These are phyloP conservation scores for Podaxis carcinomalis DNA, from an alignment of 768 basidiomycete genomes.

Conservation along the genomic window DNA sequence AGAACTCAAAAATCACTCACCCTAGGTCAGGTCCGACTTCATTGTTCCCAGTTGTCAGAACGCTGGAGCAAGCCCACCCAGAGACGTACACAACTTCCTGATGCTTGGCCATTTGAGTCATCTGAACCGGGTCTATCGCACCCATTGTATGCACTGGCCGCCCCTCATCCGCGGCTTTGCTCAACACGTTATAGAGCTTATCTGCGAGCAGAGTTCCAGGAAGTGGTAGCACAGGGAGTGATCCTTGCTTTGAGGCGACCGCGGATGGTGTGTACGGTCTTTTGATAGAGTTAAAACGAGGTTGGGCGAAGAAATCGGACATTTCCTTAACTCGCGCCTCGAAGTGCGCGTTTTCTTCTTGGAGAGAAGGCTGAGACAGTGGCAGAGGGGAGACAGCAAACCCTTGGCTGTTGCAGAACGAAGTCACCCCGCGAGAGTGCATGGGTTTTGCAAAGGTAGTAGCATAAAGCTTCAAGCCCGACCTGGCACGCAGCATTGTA, in stretches of 20 bases:
- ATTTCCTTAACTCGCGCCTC: slow-evolving; percentile 58
- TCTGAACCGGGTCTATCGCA: slow-evolving; percentile 89
- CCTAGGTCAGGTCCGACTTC: slow-evolving; percentile 92
- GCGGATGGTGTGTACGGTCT: slow-evolving; percentile 77
- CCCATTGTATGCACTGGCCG: slow-evolving; percentile 88
- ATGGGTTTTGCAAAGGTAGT: not conserved
- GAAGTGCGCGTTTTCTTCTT: slow-evolving; percentile 57
- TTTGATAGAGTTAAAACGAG: slow-evolving; percentile 69
- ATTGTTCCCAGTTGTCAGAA: slow-evolving; percentile 86
- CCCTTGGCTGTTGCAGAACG: slow-evolving; percentile 26
- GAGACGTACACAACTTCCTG: slow-evolving; percentile 90
- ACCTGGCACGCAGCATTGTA: slow-evolving; percentile 7
- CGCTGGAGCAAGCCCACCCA: slow-evolving; percentile 86
- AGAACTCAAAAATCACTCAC: slow-evolving; percentile 39
- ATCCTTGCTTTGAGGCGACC: slow-evolving; percentile 88
- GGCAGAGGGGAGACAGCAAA: slow-evolving; percentile 39
- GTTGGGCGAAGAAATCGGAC: slow-evolving; percentile 66
- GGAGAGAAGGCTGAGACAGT: slow-evolving; percentile 51
- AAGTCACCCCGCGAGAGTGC: slow-evolving; percentile 5
- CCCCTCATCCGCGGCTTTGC: slow-evolving; percentile 54
- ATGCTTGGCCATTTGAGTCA: slow-evolving; percentile 89
- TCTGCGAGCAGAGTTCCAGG: slow-evolving; percentile 77
- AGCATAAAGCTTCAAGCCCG: not conserved
- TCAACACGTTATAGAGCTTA: slow-evolving; percentile 74
- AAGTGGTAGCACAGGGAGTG: slow-evolving; percentile 71